A percentile compares a stretch with the other conserved stretches of the same genome.
phyloP scores from a whole-genome alignment of 2,329 filamentous ascomycete genomes.

The Calonectria montana region DNA sequence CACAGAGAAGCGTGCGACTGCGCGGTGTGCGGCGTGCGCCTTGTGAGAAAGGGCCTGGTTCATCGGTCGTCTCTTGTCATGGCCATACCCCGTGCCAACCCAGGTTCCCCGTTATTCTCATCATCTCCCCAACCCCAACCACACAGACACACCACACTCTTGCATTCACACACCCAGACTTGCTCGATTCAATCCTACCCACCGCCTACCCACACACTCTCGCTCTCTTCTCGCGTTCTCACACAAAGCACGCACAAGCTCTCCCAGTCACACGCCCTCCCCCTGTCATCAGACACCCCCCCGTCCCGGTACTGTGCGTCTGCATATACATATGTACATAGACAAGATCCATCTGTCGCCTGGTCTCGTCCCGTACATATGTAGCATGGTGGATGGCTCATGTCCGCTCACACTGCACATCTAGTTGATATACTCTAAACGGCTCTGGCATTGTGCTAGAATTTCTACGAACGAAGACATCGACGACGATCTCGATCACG shows the following conservation, averaged over 20 bases:
- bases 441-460: conserved; percentile 40
- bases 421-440: conserved; percentile 38
- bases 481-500: neutral
- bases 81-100: conserved; percentile 32
- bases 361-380: conserved; percentile 42
- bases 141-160: conserved; percentile 27
- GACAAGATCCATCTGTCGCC: conserved; percentile 34
- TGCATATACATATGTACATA: conserved; percentile 39
- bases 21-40: conserved; percentile 26
- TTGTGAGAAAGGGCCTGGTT: conserved; percentile 22
- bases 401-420: conserved; percentile 35
- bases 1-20: conserved; percentile 11
- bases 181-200: conserved; percentile 38
- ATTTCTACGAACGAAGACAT: conserved; percentile 6
- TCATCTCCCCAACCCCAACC: conserved; percentile 26
- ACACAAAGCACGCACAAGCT: conserved; percentile 16
- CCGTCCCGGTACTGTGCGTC: conserved; percentile 42
- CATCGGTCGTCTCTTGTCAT: conserved; percentile 38
- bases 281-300: conserved; percentile 30
- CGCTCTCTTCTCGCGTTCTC: neutral
- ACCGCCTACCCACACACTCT: conserved; percentile 37
- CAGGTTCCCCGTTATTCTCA: conserved; percentile 37
- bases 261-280: conserved; percentile 13
- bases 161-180: conserved; percentile 30
- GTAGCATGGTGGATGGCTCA: conserved; percentile 39